phyloP scores from a whole-genome alignment of 305 asterid species.

The Solanum hybrid region DNA sequence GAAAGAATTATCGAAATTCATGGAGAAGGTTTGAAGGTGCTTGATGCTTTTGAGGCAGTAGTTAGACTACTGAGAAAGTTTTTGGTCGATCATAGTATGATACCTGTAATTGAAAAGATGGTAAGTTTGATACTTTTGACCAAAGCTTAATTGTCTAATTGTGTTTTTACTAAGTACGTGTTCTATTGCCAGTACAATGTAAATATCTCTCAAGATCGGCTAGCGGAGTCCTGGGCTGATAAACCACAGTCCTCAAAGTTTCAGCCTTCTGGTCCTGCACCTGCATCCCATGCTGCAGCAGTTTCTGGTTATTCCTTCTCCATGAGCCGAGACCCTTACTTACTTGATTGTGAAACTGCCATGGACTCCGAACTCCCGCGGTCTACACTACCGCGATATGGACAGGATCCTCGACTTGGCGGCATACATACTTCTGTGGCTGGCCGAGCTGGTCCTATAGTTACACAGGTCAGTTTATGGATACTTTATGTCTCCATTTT shows the following conservation, averaged over 20 bases:
- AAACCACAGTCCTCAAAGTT: constrained; percentile 10
- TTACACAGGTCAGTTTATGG: constrained; percentile 13
- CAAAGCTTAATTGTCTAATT: background rate
- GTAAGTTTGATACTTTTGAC: background rate
- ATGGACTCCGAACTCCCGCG: background rate
- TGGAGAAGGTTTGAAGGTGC: constrained; percentile 13
- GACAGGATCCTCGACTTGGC: constrained; percentile 8
- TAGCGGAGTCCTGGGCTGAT: constrained; percentile 9
- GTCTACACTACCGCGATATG: constrained; percentile 8
- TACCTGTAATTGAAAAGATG: constrained; percentile 12
- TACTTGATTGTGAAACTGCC: constrained; percentile 5
- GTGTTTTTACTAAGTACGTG: background rate
- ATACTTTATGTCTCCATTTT: background rate
- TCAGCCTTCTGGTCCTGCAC: constrained; percentile 2
- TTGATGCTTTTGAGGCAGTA: constrained; percentile 14
- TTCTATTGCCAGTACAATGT: constrained; percentile 2
- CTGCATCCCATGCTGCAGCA: background rate
- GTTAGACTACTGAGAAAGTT: constrained; percentile 15
- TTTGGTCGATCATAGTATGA: constrained; percentile 13
- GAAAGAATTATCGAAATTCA: constrained; percentile 16
- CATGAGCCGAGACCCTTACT: constrained; percentile 6
- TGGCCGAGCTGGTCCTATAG: constrained; percentile 11
- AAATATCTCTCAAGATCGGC: constrained; percentile 10
- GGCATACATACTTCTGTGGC: constrained; percentile 3
- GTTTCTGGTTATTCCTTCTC: constrained; percentile 10